Evolutionary conservation across 139 green algal genomes (phyloP).

Genomic region (Pleodorina starrii): DNA sequence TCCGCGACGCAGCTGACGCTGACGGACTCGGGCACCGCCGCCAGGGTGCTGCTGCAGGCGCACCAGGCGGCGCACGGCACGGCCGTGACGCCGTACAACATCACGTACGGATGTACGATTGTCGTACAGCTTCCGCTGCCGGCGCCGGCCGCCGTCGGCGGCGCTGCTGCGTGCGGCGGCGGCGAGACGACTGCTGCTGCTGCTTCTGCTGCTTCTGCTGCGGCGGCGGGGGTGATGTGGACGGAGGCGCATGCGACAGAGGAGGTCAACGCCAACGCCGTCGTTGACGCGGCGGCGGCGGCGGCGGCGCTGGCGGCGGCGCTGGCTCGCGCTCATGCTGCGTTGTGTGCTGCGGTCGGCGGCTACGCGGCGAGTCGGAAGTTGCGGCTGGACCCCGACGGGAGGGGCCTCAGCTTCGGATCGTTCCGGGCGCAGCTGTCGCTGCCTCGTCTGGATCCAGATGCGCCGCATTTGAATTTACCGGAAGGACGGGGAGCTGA

Average conservation of each 20-base stretch:
- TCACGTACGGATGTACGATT: conserved; percentile 20
- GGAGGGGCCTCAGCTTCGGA: not conserved
- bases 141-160: too few species aligned
- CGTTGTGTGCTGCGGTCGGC: not conserved
- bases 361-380: not conserved
- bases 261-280: not conserved
- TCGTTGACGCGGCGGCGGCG: not conserved
- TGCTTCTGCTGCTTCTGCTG: too few species aligned
- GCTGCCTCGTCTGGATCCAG: not conserved
- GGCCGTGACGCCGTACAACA: not conserved
- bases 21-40: not conserved
- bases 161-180: too few species aligned
- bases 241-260: too few species aligned
- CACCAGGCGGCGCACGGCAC: not conserved
- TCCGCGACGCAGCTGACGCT: conserved; percentile 29
- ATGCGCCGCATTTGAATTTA: not conserved
- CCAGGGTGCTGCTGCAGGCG: conserved; percentile 5
- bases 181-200: too few species aligned
- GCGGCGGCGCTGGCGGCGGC: not conserved
- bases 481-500: not conserved
- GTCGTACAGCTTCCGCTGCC: not conserved
- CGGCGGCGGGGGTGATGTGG: not conserved
- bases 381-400: not conserved
- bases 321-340: not conserved
- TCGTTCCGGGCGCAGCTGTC: not conserved